phyloP scores from a whole-genome alignment of 2,329 filamentous ascomycete species.

The Alternaria postmessia region DNA sequence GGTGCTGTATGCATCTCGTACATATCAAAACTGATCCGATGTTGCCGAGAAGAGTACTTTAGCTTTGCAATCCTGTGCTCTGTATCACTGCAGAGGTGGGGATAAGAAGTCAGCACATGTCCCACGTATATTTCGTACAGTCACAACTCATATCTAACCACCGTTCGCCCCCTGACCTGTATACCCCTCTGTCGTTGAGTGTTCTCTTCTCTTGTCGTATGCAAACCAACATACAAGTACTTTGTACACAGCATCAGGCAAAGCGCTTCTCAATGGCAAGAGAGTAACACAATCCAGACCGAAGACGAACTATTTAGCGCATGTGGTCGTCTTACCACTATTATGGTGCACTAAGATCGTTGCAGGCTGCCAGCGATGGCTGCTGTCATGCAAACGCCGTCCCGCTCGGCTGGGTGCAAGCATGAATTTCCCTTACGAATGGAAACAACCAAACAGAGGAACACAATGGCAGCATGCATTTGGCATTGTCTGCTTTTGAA shows the following conservation, averaged over 20 bases:
- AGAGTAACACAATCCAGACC: background rate
- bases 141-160: too few species aligned
- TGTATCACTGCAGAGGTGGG: background rate
- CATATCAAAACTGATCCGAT: background rate
- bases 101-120: too few species aligned
- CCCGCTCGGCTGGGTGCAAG: background rate
- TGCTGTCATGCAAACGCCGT: background rate
- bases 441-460: background rate
- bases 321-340: background rate
- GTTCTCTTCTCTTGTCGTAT: background rate
- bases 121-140: too few species aligned
- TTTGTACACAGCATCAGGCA: background rate
- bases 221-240: background rate
- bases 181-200: too few species aligned
- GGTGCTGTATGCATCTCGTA: background rate
- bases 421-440: background rate
- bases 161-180: too few species aligned
- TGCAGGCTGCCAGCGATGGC: background rate
- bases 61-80: background rate
- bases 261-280: background rate
- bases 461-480: background rate
- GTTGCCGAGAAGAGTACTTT: background rate
- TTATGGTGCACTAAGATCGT: background rate
- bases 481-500: background rate
- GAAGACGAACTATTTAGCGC: background rate